phyloP scores from a whole-genome alignment of 805 yeast species.

The Lipomyces orientalis region DNA sequence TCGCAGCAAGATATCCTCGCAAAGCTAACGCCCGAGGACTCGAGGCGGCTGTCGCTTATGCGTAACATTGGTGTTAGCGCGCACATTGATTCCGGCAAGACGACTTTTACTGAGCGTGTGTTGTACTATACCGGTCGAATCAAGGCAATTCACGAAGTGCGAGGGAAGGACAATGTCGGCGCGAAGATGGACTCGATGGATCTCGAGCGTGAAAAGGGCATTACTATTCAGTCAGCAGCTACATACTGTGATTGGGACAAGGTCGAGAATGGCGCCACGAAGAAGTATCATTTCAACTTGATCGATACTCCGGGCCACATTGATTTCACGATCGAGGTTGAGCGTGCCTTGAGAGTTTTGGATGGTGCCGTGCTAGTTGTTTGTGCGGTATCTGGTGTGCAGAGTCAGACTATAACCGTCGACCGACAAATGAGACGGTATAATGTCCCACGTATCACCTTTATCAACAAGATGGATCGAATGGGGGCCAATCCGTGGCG shows the following conservation, averaged over 20 bases:
- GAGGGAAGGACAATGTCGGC: conserved; percentile 97
- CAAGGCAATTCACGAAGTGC: conserved; percentile 87
- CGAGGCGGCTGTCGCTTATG: conserved; percentile 59
- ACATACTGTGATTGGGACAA: conserved; percentile 90
- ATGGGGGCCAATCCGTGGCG: conserved; percentile 98
- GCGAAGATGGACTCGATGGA: conserved; percentile 99
- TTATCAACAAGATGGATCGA: conserved; percentile 98
- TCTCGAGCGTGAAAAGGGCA: conserved; percentile 96
- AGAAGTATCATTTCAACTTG: conserved; percentile 83
- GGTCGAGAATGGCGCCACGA: conserved; percentile 50
- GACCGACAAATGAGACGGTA: conserved; percentile 99
- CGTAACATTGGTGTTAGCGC: conserved; percentile 98
- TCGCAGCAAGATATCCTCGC: conserved; percentile 40
- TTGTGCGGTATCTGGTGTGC: conserved; percentile 98
- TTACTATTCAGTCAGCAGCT: conserved; percentile 98
- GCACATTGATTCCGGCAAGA: conserved; percentile 97
- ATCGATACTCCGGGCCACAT: conserved; percentile 99
- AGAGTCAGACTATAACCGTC: conserved; percentile 97
- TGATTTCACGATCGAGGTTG: conserved; percentile 98
- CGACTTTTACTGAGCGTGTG: conserved; percentile 97
- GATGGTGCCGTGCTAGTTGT: conserved; percentile 99
- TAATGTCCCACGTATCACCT: conserved; percentile 94
- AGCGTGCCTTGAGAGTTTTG: conserved; percentile 94
- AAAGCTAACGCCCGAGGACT: conserved; percentile 45
- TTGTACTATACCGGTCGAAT: conserved; percentile 95